These are phyloP conservation scores for Volutella citrinella DNA, from an alignment of 2,329 filamentous ascomycete species.

Conservation along the genomic window DNA sequence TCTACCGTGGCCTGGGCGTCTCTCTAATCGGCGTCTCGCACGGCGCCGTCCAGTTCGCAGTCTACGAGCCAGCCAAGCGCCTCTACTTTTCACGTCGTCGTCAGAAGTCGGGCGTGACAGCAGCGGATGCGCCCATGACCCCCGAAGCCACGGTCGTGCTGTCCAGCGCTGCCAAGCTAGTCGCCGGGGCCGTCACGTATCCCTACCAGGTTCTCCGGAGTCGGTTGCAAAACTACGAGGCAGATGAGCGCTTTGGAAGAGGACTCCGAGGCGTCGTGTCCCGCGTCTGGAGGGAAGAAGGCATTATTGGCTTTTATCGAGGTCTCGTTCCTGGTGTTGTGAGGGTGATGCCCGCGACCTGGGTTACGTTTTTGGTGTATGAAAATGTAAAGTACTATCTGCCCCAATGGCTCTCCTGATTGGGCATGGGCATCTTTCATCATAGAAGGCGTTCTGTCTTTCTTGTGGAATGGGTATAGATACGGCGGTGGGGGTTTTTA, in stretches of 20 bases:
- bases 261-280: constrained; percentile 67
- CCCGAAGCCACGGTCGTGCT: constrained; percentile 79
- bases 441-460: too few species aligned
- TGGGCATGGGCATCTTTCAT: too few species aligned
- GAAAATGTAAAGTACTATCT: constrained; percentile 84
- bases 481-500: too few species aligned
- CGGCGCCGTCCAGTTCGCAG: constrained; percentile 92
- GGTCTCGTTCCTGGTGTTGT: constrained; percentile 87
- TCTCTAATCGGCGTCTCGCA: constrained; percentile 85
- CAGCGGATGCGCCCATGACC: constrained; percentile 42
- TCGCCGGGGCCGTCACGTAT: constrained; percentile 88
- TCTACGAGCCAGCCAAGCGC: constrained; percentile 73
- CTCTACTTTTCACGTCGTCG: constrained; percentile 50
- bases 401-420: constrained; percentile 43
- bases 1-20: constrained; percentile 84
- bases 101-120: constrained; percentile 13
- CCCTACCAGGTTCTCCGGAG: constrained; percentile 92
- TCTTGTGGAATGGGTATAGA: too few species aligned
- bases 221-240: constrained; percentile 85
- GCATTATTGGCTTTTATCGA: constrained; percentile 82
- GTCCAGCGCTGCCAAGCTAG: constrained; percentile 77
- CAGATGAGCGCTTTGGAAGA: constrained; percentile 68
- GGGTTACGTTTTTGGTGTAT: constrained; percentile 95
- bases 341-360: constrained; percentile 88
- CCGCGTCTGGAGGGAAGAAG: constrained; percentile 78